A percentile compares a stretch with the other conserved stretches of the same genome.
phyloP scores from a whole-genome alignment of 495 filamentous ascomycete genomes.

The Xylaria sp. region DNA sequence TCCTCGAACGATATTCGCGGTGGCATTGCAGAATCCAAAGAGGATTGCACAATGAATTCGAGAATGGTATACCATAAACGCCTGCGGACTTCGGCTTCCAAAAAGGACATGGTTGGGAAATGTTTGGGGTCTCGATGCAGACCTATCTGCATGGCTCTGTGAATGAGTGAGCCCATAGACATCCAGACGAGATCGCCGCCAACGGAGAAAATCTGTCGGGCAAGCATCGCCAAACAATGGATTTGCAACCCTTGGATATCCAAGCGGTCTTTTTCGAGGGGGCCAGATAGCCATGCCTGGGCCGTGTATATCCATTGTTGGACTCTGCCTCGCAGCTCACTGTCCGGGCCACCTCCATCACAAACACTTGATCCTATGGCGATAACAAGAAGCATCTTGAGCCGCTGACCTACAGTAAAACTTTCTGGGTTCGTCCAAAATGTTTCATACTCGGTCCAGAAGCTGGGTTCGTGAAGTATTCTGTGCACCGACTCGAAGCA shows the following conservation, averaged over 20 bases:
- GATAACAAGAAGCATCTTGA: conserved; percentile 62
- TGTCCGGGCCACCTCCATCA: conserved; percentile 37
- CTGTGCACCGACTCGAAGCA: conserved; percentile 64
- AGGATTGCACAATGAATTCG: conserved; percentile 64
- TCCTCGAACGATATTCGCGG: conserved; percentile 58
- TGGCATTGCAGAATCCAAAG: conserved; percentile 61
- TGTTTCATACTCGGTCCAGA: conserved; percentile 58
- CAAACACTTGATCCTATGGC: conserved; percentile 60
- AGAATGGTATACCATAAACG: conserved; percentile 69
- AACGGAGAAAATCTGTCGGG: conserved; percentile 57
- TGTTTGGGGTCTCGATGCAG: conserved; percentile 65
- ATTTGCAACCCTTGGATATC: conserved; percentile 60
- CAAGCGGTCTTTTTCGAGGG: conserved; percentile 59
- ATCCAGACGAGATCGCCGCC: conserved; percentile 65
- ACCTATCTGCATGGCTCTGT: conserved; percentile 64
- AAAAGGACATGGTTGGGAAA: conserved; percentile 53
- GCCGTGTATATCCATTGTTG: conserved; percentile 62
- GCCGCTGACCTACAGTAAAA: conserved; percentile 44
- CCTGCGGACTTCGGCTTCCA: conserved; percentile 63
- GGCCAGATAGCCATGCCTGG: conserved; percentile 62
- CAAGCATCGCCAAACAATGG: conserved; percentile 61
- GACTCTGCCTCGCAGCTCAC: conserved; percentile 45
- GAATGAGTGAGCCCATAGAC: conserved; percentile 60
- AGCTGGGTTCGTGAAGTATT: conserved; percentile 65
- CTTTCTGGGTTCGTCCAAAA: conserved; percentile 55